Evolutionary conservation across 2,329 filamentous ascomycete species (phyloP), one percentile per base, ranked within the genome.

Genomic region (Zymoseptoria ardabiliae): DNA sequence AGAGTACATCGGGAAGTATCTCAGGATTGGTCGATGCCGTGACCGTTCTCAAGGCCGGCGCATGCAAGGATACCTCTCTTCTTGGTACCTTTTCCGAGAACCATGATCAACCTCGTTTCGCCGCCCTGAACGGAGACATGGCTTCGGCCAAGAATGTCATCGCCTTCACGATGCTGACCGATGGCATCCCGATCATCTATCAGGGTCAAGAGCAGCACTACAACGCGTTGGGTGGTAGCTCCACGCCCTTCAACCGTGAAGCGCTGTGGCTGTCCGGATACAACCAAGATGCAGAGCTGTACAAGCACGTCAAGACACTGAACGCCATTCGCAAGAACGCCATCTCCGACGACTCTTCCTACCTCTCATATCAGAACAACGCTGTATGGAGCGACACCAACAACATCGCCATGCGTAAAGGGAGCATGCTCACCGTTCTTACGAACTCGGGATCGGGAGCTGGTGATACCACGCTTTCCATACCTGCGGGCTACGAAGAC

Each of bases 151-250:
- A 83, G 70, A 88, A 88, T 65, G 78, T 82, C 4, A 75, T 87
- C 49, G 78, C 83, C 0, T 87, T 83, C 66, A 82, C 81, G n/a
- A 78, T 88, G 28, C 78, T 88, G 19, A 75, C 76, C 2, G 77
- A 85, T 57, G 85, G 85, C 20, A 82, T 87, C 48, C 84, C 85
- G 1, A 83, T 86, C 58, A 77, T 87, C 35, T 88, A 87, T 71
- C 80, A 86, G 64, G 85, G 85, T 25, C 82, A 85, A 61, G 85
- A 88, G 71, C 85, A 88, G 66, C 82, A 81, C 61, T 84, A 79
- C 68, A 69, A 75, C 1, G 68, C 68, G 10, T 25, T 63, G 13
- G 73, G 73, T 41, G 71, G 69, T 30, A 58, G 60, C 17, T 65
- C 62, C 10, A 73, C 73, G 28, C 75, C 76, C 0, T 71, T 68